phyloP scores from a whole-genome alignment of 805 yeast genomes.

The Pichia deserticola region DNA sequence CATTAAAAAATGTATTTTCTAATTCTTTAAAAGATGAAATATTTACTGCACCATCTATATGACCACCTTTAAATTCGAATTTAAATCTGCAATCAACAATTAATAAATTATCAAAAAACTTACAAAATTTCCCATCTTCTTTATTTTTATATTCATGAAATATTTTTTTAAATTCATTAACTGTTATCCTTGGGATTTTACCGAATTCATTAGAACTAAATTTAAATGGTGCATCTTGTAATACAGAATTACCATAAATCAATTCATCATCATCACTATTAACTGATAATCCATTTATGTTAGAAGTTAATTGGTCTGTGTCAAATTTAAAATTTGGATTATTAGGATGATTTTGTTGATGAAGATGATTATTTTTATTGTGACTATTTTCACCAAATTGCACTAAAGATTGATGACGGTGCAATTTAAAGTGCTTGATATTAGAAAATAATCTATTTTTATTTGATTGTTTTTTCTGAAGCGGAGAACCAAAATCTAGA shows the following conservation, averaged over 20 bases:
- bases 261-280: conserved; percentile 7
- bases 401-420: conserved; percentile 22
- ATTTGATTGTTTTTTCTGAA: conserved; percentile 24
- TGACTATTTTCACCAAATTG: conserved; percentile 3
- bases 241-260: conserved; percentile 5
- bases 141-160: conserved; percentile 34
- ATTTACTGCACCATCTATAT: conserved; percentile 76
- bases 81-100: conserved; percentile 88
- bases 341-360: too few relatives aligned
- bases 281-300: conserved; percentile 20
- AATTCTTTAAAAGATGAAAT: conserved; percentile 62
- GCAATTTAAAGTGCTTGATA: conserved; percentile 16
- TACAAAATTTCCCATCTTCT: conserved; percentile 27
- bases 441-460: conserved; percentile 14
- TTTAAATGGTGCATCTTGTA: conserved; percentile 5
- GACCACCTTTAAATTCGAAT: conserved; percentile 92
- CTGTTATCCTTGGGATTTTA: conserved; percentile 62
- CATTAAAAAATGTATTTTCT: conserved; percentile 44
- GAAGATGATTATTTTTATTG: not conserved
- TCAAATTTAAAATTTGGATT: conserved; percentile 7
- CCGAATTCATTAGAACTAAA: conserved; percentile 35
- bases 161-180: conserved; percentile 48
- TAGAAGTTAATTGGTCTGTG: conserved; percentile 20
- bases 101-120: conserved; percentile 46
- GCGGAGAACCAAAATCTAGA: conserved; percentile 32